Base-by-base conservation (phyloP, 2,329 filamentous ascomycete genomes). In the Aspergillus aculeatinus region DNA sequence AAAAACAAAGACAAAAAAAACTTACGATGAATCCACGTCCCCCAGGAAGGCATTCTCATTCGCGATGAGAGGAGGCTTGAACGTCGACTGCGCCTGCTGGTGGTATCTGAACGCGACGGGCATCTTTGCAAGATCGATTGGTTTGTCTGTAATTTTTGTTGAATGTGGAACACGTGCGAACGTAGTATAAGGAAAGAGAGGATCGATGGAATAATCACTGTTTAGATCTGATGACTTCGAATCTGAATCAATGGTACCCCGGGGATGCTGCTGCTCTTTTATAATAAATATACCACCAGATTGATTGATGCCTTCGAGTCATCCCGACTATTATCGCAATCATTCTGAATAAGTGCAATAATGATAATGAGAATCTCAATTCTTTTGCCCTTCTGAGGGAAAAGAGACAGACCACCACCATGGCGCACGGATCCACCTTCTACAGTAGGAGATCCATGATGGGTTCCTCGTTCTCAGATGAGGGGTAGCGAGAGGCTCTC, bases 31-130 rank as follows among this genome's bases (percentile, higher is more conserved):
- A 65, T 79, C 78, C 29, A 89, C 77, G 67, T 90, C 87, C 48
- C 86, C 87, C 3, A 90, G 80, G 71, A 81, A 90, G 31, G 86
- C 87, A 68, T 90, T 90, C 63, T 88, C 84, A 67, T 87, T 87
- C 39, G 86, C 85, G 62, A 90, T 86, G 51, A 88, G 81, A 5
- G 86, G 87, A 3, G 86, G 86, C 68, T 88, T 85, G 76, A 84
- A 88, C 44, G 76, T 79, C 27, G 78, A 80, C 71, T 88, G 85
- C 0, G 85, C 85, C 68, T 86, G 80, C 54, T 80, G 69, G 72
- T 81, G 84, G 75, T 88, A 81, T 55, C 77, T 79, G 72, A 85
- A 80, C 42, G 72, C 68, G 55, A 72, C 67, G 31, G 76, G 58
- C 76, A 77, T 79, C 63, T 52, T 66, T 60, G 48, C 73, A n/a